Base-by-base conservation (phyloP, 768 basidiomycete species). In the Tephrocybe rancida region DNA sequence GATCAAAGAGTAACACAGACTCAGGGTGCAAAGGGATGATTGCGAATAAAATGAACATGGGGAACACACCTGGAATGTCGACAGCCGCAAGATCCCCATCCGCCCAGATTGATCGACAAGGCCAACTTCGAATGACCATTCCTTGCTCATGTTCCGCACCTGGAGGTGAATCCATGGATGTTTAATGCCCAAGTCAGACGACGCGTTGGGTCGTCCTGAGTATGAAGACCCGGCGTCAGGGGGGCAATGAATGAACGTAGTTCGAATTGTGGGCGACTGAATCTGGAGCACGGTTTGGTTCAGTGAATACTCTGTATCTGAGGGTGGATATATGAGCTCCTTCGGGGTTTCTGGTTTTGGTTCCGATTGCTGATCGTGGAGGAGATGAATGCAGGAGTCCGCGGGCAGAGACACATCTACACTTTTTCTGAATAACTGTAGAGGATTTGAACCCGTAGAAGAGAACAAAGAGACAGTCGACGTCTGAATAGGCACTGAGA, bases 131-230 rank as follows among this genome's bases (percentile, higher is more conserved):
- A 92, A 83, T 14, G 85, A 79, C 87, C 87, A 91, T 55, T 85
- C 82, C 51, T 81, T 75, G 37, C 78, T 80, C 63, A 92, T 52
- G 63, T 85, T 79, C 44, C 88, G 83, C 41, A 87, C 83, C 66
- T 92, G 90, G 7, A 92, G 42, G 64, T 92, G 87, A 50, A 92
- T 64, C 87, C 89, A 91, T 6, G 83, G 74, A 61, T 87, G 86
- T 62, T 80, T 84, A 48, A 92, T 64, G 14, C 84, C 85, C 42
- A 91, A 70, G 26, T 72, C 75, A 29, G 50, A 52, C 47, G 29
- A 52, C 27, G 32, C 52, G 42, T 60, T 48, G 41, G 55, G 60
- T 45, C 48, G 38, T 42, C 57, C 52, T 14, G 44, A 7, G 22
- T 30, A 42, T 32, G 37, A 58, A 37, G 43, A 58, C 57, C 21